Conservation (phyloP, 2,329 filamentous ascomycete species). For the Cladosporium sp. region DNA sequence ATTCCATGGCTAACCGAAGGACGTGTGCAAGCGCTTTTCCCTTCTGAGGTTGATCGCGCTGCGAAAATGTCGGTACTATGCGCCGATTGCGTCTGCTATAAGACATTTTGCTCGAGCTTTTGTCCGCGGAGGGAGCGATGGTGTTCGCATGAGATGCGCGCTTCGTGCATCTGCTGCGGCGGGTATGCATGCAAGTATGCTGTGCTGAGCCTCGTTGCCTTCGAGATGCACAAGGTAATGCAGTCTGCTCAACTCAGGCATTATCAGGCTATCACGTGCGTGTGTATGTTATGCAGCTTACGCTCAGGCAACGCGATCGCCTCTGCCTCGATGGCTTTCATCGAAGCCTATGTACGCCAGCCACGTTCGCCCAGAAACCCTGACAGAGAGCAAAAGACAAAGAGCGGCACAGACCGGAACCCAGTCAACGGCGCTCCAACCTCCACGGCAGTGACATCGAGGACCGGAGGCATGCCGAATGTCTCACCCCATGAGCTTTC, state of each 20-base stretch:
- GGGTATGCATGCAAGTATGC: not conserved
- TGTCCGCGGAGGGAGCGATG: not conserved
- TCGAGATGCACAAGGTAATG: not conserved
- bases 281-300: not conserved
- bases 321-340: not conserved
- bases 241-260: not conserved
- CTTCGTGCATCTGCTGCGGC: not conserved
- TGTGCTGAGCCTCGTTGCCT: not conserved
- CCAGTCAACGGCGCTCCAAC: not conserved
- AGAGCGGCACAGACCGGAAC: not conserved
- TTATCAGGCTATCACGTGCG: not conserved
- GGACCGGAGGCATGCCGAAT: not conserved
- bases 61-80: not conserved
- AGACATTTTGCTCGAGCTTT: not conserved
- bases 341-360: not conserved
- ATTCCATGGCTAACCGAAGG: not conserved
- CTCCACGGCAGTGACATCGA: not conserved
- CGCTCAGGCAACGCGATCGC: not conserved
- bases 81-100: not conserved
- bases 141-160: not conserved
- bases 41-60: not conserved
- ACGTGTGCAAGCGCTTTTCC: not conserved
- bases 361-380: not conserved
- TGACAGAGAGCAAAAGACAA: not conserved
- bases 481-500: not conserved